A percentile compares a stretch with the other conserved stretches of the same genome.
Evolutionary conservation across 2,329 filamentous ascomycete genomes (phyloP).

Genomic region (Beauveria sp.): DNA sequence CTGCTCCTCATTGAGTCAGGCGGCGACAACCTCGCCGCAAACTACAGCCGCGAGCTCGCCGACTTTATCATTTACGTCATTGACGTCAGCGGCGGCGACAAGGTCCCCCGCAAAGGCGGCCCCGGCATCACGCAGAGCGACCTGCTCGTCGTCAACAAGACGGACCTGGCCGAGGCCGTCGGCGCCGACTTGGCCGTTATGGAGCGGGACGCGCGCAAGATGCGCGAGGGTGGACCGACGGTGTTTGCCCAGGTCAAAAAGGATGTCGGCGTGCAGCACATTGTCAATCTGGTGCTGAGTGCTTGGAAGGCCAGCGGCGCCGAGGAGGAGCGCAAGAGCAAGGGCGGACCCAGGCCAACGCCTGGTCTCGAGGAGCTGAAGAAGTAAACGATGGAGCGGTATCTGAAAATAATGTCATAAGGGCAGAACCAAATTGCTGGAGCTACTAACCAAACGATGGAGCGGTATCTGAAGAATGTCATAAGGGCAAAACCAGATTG

Average conservation of each 20-base stretch:
- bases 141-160: conserved; percentile 92
- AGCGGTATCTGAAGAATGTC: neutral
- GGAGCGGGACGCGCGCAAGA: conserved; percentile 90
- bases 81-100: conserved; percentile 92
- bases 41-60: conserved; percentile 89
- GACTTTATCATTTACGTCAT: conserved; percentile 99
- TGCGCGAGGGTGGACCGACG: conserved; percentile 90
- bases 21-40: conserved; percentile 93
- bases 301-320: conserved; percentile 91
- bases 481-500: neutral
- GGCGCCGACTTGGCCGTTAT: conserved; percentile 88
- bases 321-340: conserved; percentile 45
- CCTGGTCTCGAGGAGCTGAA: conserved; percentile 43
- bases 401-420: neutral
- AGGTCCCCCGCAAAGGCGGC: conserved; percentile 91
- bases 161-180: conserved; percentile 81
- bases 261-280: conserved; percentile 74
- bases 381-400: conserved; percentile 9
- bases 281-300: conserved; percentile 79
- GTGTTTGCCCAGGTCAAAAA: conserved; percentile 98
- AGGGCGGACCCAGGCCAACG: conserved; percentile 52
- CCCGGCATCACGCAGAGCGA: conserved; percentile 97
- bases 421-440: neutral
- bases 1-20: conserved; percentile 90
- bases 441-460: neutral